These are phyloP conservation scores for Candida schatavii DNA, from an alignment of 805 yeast genomes.

Conservation along the genomic window DNA sequence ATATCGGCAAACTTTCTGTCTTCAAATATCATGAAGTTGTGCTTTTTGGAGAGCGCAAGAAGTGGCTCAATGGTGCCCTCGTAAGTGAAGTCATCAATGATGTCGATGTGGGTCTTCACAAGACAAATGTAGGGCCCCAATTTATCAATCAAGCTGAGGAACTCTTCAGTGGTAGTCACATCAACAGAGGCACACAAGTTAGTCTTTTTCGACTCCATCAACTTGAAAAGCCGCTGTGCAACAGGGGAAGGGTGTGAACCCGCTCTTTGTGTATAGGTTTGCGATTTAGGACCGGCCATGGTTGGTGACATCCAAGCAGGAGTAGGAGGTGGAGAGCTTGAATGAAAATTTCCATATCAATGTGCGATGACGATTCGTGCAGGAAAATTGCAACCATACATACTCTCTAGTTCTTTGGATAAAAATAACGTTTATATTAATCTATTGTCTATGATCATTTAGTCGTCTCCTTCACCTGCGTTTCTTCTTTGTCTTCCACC, in stretches of 20 bases:
- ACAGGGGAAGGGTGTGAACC: conserved; percentile 69
- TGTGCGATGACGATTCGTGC: too few species aligned
- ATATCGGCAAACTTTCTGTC: conserved; percentile 98
- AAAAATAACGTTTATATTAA: too few species aligned
- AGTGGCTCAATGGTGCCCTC: conserved; percentile 79
- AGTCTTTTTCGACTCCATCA: conserved; percentile 78
- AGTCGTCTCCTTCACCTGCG: too few species aligned
- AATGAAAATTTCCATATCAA: too few species aligned
- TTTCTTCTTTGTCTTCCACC: background rate
- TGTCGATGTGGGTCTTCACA: conserved; percentile 93
- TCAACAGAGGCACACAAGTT: conserved; percentile 95
- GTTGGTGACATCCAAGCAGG: too few species aligned
- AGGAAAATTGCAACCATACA: too few species aligned
- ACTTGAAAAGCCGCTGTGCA: conserved; percentile 66
- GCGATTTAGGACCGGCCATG: background rate
- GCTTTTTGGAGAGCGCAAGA: conserved; percentile 67
- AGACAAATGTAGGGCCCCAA: conserved; percentile 91
- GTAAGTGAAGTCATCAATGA: conserved; percentile 81
- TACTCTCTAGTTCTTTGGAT: too few species aligned
- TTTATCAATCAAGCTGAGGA: conserved; percentile 66
- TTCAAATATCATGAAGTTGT: conserved; percentile 88
- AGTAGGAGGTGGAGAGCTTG: too few species aligned
- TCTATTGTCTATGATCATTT: too few species aligned
- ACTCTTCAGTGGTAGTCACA: conserved; percentile 75
- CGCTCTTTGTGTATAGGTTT: conserved; percentile 68